Percentiles rank a stretch among this genome's conserved stretches.
Evolutionary conservation across 371 early-diverging fungal species (phyloP).

Genomic region (Mycotypha africana): DNA sequence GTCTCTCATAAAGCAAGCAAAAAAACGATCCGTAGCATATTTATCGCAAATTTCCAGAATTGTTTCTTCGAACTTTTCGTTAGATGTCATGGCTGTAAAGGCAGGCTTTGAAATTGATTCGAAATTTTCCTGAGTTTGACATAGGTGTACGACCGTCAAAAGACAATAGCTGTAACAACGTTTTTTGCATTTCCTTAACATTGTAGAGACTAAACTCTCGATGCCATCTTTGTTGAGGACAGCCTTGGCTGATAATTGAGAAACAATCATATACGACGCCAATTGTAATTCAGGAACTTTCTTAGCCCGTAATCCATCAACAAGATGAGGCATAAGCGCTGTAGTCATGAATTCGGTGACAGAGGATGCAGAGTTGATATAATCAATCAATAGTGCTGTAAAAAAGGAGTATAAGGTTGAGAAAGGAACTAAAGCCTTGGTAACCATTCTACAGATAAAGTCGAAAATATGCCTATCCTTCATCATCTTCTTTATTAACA

Average conservation of each 20-base stretch:
- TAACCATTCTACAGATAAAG: constrained; percentile 62
- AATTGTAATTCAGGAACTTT: constrained; percentile 48
- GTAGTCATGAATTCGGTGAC: constrained; percentile 43
- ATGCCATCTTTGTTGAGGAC: constrained; percentile 46
- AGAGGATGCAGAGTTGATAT: constrained; percentile 39
- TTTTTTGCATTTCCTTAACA: constrained; percentile 32
- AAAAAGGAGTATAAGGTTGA: constrained; percentile 64
- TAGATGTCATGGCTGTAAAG: constrained; percentile 24
- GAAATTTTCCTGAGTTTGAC: constrained; percentile 57
- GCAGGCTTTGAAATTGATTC: constrained; percentile 39
- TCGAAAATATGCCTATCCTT: constrained; percentile 60
- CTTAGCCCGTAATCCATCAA: constrained; percentile 47
- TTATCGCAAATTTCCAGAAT: constrained; percentile 43
- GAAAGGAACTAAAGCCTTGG: constrained; percentile 34
- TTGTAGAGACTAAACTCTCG: constrained; percentile 35
- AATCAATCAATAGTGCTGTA: constrained; percentile 58
- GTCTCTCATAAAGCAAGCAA: constrained; percentile 28
- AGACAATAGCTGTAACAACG: constrained; percentile 34
- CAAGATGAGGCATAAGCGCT: constrained; percentile 54
- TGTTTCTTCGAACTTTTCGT: constrained; percentile 24
- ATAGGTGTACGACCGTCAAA: constrained; percentile 61
- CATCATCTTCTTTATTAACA: constrained; percentile 52
- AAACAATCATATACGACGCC: constrained; percentile 65
- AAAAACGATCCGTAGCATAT: constrained; percentile 51
- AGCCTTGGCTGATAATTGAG: constrained; percentile 54